Conservation (phyloP, 768 basidiomycete genomes). For the Strobilomyces dryophilus region DNA sequence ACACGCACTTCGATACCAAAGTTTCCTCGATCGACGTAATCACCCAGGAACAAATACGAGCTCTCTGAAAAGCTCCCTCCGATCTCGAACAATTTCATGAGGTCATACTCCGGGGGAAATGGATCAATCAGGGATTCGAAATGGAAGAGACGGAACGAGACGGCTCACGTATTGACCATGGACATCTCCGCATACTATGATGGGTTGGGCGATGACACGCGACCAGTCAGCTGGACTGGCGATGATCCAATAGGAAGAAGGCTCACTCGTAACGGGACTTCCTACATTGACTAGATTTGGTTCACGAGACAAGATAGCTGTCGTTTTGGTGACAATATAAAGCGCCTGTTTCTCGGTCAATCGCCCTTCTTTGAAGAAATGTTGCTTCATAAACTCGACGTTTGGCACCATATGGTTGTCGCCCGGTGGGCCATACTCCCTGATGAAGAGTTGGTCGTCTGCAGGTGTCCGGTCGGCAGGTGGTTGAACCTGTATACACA, state of each 20-base stretch:
- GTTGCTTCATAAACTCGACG: conserved; percentile 75
- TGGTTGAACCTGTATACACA: conserved; percentile 54
- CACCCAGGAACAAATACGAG: conserved; percentile 89
- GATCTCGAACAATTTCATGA: conserved; percentile 97
- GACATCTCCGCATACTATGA: conserved; percentile 89
- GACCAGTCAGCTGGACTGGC: conserved; percentile 4
- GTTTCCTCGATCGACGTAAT: conserved; percentile 96
- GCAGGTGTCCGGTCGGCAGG: conserved; percentile 62
- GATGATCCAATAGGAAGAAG: not conserved
- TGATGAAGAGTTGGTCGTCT: conserved; percentile 68
- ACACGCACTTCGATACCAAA: conserved; percentile 71
- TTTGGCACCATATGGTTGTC: conserved; percentile 56
- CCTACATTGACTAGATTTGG: conserved; percentile 83
- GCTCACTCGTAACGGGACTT: conserved; percentile 86
- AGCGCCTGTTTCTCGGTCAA: conserved; percentile 83
- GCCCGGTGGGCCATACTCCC: conserved; percentile 38
- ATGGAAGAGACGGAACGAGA: conserved; percentile 64
- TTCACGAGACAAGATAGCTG: conserved; percentile 65
- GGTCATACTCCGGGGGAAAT: conserved; percentile 67
- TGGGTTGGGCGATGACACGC: not conserved
- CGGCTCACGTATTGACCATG: conserved; percentile 90
- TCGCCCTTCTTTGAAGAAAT: conserved; percentile 85
- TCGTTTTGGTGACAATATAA: conserved; percentile 69
- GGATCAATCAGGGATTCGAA: conserved; percentile 36
- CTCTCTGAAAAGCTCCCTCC: conserved; percentile 84